Conservation (phyloP, 176 grass and related monocot species). For the Triticum urartu region DNA sequence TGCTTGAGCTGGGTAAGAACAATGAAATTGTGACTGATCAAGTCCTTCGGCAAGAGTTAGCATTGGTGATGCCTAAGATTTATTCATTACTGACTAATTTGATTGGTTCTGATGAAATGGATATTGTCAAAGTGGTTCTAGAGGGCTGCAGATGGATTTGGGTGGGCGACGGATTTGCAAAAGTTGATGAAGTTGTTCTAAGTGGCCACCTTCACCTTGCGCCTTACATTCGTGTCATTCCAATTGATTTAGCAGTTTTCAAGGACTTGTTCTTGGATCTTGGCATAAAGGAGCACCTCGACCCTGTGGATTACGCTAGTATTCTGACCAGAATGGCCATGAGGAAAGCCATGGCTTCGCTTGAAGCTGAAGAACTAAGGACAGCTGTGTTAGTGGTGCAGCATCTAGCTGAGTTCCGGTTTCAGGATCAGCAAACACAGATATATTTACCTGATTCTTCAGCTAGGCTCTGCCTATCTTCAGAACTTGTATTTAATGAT, state of each 20-base stretch:
- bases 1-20: conserved; percentile 97
- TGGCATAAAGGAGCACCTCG: conserved; percentile 79
- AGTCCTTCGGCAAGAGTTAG: conserved; percentile 83
- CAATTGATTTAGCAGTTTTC: conserved; percentile 94
- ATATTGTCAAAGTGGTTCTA: conserved; percentile 91
- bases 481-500: conserved; percentile 94
- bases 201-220: conserved; percentile 87
- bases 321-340: conserved; percentile 84
- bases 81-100: conserved; percentile 78
- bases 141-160: conserved; percentile 97
- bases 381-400: conserved; percentile 81
- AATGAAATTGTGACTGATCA: conserved; percentile 93
- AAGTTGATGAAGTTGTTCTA: conserved; percentile 90
- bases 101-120: conserved; percentile 97
- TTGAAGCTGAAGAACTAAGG: conserved; percentile 77
- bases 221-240: conserved; percentile 94
- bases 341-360: conserved; percentile 64
- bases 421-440: conserved; percentile 73
- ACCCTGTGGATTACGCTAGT: conserved; percentile 79
- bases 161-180: conserved; percentile 97
- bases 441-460: conserved; percentile 94
- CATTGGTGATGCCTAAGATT: conserved; percentile 88
- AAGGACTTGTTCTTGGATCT: conserved; percentile 91
- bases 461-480: conserved; percentile 79
- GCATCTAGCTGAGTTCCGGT: conserved; percentile 80